These are phyloP conservation scores for Punica granatum DNA, from an alignment of 345 rosid genomes.

Conservation along the genomic window DNA sequence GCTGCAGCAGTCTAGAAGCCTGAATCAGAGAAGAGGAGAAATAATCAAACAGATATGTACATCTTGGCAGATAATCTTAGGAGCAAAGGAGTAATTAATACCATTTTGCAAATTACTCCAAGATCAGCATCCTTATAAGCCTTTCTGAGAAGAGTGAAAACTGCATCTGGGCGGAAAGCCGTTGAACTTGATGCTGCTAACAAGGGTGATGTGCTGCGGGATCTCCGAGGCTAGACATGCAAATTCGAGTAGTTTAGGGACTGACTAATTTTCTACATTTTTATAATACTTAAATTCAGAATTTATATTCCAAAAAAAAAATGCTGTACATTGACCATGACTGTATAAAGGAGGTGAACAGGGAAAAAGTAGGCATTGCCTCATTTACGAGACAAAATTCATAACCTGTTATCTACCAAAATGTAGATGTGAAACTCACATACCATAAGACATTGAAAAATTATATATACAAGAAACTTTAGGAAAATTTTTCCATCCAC, in stretches of 20 bases:
- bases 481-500: neutral
- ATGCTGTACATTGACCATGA: neutral
- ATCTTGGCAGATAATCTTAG: neutral
- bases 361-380: neutral
- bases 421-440: neutral
- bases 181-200: slow-evolving; percentile 38
- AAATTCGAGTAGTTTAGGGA: neutral
- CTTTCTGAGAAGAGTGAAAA: slow-evolving; percentile 55
- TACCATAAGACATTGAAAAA: neutral
- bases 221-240: slow-evolving; percentile 55
- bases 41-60: neutral
- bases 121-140: slow-evolving; percentile 60
- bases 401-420: neutral
- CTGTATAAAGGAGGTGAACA: neutral
- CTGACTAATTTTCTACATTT: neutral
- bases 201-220: slow-evolving; percentile 39
- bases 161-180: slow-evolving; percentile 56
- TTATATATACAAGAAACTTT: neutral
- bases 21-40: slow-evolving; percentile 12
- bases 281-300: neutral
- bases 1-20: slow-evolving; percentile 61
- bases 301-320: neutral
- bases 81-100: slow-evolving; percentile 16
- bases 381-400: neutral
- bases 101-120: slow-evolving; percentile 54